Evolutionary conservation across 2,329 filamentous ascomycete genomes (phyloP).

Genomic region (Diplocarpon rosae): DNA sequence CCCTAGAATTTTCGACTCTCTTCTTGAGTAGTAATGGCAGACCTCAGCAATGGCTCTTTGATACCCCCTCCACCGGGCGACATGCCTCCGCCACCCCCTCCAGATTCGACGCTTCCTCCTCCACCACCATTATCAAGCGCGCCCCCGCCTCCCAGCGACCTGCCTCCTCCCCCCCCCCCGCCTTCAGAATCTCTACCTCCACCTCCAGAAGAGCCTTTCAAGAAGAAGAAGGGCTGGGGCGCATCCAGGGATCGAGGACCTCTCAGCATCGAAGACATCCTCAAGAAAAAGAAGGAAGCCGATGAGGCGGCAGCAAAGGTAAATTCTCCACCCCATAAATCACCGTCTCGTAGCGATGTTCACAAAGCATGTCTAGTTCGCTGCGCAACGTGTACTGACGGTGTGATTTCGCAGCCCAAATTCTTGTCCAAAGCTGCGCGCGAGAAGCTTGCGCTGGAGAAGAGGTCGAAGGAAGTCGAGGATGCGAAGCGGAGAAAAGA

Average conservation of each 20-base stretch:
- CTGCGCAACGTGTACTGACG: slow-evolving; percentile 17
- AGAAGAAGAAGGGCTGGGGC: slow-evolving; percentile 45
- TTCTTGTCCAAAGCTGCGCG: slow-evolving; percentile 77
- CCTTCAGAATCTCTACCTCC: slow-evolving; percentile 30
- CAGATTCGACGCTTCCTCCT: slow-evolving; percentile 26
- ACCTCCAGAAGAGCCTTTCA: slow-evolving; percentile 32
- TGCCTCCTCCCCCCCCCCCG: slow-evolving; percentile 29
- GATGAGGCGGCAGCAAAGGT: slow-evolving; percentile 74
- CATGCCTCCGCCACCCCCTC: slow-evolving; percentile 26
- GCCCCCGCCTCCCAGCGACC: slow-evolving; percentile 22
- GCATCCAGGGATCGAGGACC: slow-evolving; percentile 34
- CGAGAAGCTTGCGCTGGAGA: slow-evolving; percentile 69
- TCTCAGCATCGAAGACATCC: slow-evolving; percentile 74
- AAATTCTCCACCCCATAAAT: slow-evolving; percentile 18
- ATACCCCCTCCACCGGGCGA: slow-evolving; percentile 17
- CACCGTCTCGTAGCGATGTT: slow-evolving; percentile 21
- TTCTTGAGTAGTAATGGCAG: slow-evolving; percentile 12
- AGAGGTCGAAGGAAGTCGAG: slow-evolving; percentile 60
- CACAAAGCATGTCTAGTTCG: slow-evolving; percentile 23
- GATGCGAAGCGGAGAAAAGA: slow-evolving; percentile 41
- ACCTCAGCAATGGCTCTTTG: slow-evolving; percentile 15
- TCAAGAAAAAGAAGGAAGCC: slow-evolving; percentile 75
- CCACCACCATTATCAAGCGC: slow-evolving; percentile 29
- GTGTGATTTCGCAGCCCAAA: slow-evolving; percentile 46
- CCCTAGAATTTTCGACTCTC: background rate